These are phyloP conservation scores for Coffea humblotiana DNA, from an alignment of 305 asterid species.

Conservation along the genomic window DNA sequence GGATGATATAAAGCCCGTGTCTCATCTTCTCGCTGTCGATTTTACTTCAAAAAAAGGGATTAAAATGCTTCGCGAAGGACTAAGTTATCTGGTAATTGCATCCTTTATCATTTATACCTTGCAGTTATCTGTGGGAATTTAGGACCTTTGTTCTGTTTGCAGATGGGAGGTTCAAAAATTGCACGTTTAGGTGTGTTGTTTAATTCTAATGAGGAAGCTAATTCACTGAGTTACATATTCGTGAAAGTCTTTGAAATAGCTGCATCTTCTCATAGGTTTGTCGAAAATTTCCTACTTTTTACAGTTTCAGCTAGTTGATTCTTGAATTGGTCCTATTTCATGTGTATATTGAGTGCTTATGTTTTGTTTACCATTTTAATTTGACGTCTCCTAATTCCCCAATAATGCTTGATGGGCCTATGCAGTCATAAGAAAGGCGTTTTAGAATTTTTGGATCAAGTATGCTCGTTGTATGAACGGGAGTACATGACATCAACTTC, in stretches of 20 bases:
- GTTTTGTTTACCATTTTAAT: slow-evolving; percentile 10
- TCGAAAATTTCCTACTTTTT: slow-evolving; percentile 14
- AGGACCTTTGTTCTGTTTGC: slow-evolving; percentile 37
- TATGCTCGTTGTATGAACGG: slow-evolving; percentile 71
- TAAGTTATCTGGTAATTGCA: slow-evolving; percentile 76
- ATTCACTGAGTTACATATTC: slow-evolving; percentile 60
- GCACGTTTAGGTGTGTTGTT: slow-evolving; percentile 88
- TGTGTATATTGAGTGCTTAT: not conserved
- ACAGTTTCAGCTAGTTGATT: not conserved
- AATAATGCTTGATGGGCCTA: slow-evolving; percentile 5
- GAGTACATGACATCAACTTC: slow-evolving; percentile 48
- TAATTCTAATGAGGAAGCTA: slow-evolving; percentile 47
- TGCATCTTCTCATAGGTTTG: slow-evolving; percentile 78
- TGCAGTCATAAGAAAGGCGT: slow-evolving; percentile 89
- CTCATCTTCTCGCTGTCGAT: slow-evolving; percentile 90
- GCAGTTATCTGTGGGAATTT: slow-evolving; percentile 1
- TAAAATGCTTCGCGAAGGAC: slow-evolving; percentile 87
- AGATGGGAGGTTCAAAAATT: slow-evolving; percentile 74
- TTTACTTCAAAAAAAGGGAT: slow-evolving; percentile 78
- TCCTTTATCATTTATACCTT: slow-evolving; percentile 5
- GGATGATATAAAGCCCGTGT: slow-evolving; percentile 96
- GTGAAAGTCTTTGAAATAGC: slow-evolving; percentile 69
- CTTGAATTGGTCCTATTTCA: not conserved
- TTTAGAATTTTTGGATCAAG: slow-evolving; percentile 75
- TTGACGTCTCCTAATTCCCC: not conserved